Evolutionary conservation across 1,284 basidiomycete species (phyloP).

Genomic region (Pascua sp.): DNA sequence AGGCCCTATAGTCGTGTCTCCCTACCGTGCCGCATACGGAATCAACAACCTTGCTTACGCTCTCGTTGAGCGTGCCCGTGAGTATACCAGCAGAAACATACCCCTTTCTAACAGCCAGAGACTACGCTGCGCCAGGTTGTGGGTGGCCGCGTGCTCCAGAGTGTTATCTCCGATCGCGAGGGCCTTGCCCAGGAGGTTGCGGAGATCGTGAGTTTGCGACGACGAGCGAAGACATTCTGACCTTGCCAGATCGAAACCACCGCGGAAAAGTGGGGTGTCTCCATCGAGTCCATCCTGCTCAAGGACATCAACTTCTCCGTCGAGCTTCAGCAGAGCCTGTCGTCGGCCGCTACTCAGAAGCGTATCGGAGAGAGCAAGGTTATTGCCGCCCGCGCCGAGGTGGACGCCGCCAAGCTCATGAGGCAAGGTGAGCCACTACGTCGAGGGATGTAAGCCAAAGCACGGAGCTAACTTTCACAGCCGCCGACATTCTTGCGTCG

Average conservation of each 20-base stretch:
- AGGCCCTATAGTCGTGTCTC: conserved; percentile 53
- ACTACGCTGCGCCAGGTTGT: conserved; percentile 94
- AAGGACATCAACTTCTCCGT: conserved; percentile 77
- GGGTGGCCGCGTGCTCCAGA: conserved; percentile 68
- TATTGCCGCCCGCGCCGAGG: conserved; percentile 93
- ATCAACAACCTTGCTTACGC: conserved; percentile 84
- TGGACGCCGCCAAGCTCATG: conserved; percentile 91
- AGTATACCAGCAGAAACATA: conserved; percentile 15
- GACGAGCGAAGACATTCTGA: not conserved
- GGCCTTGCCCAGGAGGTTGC: conserved; percentile 94
- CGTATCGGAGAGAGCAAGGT: conserved; percentile 89
- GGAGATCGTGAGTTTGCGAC: conserved; percentile 66
- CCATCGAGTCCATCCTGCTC: conserved; percentile 83
- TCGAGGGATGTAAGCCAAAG: too few relatives aligned
- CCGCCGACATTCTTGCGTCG: conserved; percentile 67
- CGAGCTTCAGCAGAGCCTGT: conserved; percentile 87
- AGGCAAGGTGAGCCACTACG: conserved; percentile 52
- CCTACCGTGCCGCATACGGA: conserved; percentile 84
- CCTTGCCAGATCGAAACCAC: conserved; percentile 55
- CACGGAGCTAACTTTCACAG: conserved; percentile 10
- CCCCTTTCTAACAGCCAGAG: conserved; percentile 45
- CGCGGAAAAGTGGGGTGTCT: conserved; percentile 79
- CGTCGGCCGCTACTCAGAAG: conserved; percentile 85
- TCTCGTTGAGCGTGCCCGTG: conserved; percentile 79
- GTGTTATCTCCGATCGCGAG: conserved; percentile 71